Evolutionary conservation across 768 basidiomycete species (phyloP).

Genomic region (Termitomyces sp.): DNA sequence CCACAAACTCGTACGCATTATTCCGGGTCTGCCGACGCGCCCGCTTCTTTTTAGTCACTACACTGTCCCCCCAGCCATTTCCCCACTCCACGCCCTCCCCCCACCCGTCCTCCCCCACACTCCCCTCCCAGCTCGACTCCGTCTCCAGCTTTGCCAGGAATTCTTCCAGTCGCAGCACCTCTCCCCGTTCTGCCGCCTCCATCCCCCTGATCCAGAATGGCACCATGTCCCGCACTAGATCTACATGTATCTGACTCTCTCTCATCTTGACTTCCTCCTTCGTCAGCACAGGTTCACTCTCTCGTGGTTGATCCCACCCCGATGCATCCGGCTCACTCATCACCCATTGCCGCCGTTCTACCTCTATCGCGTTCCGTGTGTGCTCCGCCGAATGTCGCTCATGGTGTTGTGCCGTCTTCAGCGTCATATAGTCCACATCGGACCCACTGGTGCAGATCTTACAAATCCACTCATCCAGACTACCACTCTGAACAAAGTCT

Average conservation of each 20-base stretch:
- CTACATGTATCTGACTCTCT: conserved; percentile 33
- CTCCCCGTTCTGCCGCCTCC: conserved; percentile 43
- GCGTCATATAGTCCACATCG: conserved; percentile 19
- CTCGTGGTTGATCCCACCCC: conserved; percentile 22
- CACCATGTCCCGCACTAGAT: conserved; percentile 46
- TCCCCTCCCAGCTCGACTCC: conserved; percentile 18
- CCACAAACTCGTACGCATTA: conserved; percentile 37
- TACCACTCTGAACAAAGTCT: conserved; percentile 25
- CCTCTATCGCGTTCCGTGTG: conserved; percentile 15
- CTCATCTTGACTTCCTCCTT: conserved; percentile 27
- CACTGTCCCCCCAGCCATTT: background rate
- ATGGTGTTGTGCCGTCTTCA: conserved; percentile 23
- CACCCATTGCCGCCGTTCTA: conserved; percentile 17
- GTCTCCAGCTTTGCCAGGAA: conserved; percentile 34
- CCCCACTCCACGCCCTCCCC: background rate
- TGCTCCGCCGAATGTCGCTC: conserved; percentile 21
- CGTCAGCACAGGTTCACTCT: conserved; percentile 20
- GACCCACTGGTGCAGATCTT: conserved; percentile 43
- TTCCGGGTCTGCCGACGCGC: background rate
- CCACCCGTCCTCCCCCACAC: background rate
- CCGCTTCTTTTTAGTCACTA: background rate
- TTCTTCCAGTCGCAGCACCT: conserved; percentile 39
- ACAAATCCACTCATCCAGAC: conserved; percentile 28
- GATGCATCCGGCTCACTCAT: conserved; percentile 15
- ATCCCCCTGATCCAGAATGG: conserved; percentile 53